Percentiles rank a stretch among this genome's conserved stretches.
Conservation (phyloP, 1,139 yeast genomes). For the Debaryomyces sp. region DNA sequence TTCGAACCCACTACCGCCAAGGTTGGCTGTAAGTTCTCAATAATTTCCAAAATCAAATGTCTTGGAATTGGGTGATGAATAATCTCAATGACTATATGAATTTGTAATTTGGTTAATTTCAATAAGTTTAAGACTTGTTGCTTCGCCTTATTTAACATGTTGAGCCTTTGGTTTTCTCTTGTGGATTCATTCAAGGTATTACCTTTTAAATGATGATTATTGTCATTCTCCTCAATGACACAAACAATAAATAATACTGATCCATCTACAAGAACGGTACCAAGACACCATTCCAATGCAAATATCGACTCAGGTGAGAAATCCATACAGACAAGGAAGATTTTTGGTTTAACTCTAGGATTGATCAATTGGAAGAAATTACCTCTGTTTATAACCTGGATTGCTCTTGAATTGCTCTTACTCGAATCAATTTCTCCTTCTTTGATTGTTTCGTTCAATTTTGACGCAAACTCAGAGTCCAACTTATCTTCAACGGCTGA, state of each 20-base stretch:
- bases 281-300: slow-evolving; percentile 89
- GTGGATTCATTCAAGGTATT: slow-evolving; percentile 43
- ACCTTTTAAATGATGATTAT: slow-evolving; percentile 47
- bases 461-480: slow-evolving; percentile 65
- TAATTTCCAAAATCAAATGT: slow-evolving; percentile 79
- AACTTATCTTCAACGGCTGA: slow-evolving; percentile 70
- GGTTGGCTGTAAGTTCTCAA: slow-evolving; percentile 81
- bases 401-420: slow-evolving; percentile 54
- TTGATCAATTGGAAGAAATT: slow-evolving; percentile 58
- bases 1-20: slow-evolving; percentile 82
- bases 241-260: slow-evolving; percentile 80
- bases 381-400: slow-evolving; percentile 74
- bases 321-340: slow-evolving; percentile 78
- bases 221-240: slow-evolving; percentile 71
- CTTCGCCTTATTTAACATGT: slow-evolving; percentile 64
- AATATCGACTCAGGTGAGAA: slow-evolving; percentile 83
- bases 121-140: slow-evolving; percentile 60
- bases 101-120: slow-evolving; percentile 71
- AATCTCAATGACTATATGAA: slow-evolving; percentile 75
- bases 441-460: slow-evolving; percentile 58
- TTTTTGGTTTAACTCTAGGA: slow-evolving; percentile 59
- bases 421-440: slow-evolving; percentile 67
- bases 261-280: slow-evolving; percentile 83
- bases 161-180: slow-evolving; percentile 53
- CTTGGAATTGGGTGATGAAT: slow-evolving; percentile 87